Conservation (phyloP, 176 grass and related monocot species). For the Puya raimondii region DNA sequence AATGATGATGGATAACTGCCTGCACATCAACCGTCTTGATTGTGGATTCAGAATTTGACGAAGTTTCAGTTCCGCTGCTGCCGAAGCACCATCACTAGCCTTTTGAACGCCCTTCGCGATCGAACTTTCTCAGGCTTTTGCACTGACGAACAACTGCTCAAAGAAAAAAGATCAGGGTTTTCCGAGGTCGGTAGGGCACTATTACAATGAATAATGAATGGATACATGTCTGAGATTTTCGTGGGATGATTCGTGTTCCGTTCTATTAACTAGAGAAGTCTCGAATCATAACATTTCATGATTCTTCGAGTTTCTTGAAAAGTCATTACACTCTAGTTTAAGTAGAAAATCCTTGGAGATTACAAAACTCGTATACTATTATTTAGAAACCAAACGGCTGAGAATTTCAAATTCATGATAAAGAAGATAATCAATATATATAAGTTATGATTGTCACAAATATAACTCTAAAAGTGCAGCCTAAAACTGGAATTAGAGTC, state of each 20-base stretch:
- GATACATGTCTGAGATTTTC: background rate
- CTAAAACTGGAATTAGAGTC: background rate
- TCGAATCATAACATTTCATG: background rate
- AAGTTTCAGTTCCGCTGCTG: background rate
- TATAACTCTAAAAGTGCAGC: background rate
- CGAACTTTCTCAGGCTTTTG: background rate
- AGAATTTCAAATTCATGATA: too few species aligned
- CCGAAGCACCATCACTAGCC: background rate
- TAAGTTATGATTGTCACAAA: background rate
- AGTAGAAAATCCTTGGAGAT: too few species aligned
- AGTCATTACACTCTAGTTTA: too few species aligned
- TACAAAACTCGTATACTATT: too few species aligned
- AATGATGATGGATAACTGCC: background rate
- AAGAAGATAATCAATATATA: background rate
- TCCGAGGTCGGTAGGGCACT: background rate
- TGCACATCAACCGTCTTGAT: background rate
- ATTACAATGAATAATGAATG: background rate
- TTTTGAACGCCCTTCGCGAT: background rate
- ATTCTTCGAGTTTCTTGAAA: too few species aligned
- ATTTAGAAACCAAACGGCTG: too few species aligned
- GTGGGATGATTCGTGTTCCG: background rate
- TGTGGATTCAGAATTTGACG: background rate
- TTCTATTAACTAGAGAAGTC: background rate
- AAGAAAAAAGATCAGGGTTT: background rate
- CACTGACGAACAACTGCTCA: background rate